Evolutionary conservation across 2,329 filamentous ascomycete species (phyloP), one percentile per base, ranked within the genome.

Genomic region (Ceratocystis papillata): DNA sequence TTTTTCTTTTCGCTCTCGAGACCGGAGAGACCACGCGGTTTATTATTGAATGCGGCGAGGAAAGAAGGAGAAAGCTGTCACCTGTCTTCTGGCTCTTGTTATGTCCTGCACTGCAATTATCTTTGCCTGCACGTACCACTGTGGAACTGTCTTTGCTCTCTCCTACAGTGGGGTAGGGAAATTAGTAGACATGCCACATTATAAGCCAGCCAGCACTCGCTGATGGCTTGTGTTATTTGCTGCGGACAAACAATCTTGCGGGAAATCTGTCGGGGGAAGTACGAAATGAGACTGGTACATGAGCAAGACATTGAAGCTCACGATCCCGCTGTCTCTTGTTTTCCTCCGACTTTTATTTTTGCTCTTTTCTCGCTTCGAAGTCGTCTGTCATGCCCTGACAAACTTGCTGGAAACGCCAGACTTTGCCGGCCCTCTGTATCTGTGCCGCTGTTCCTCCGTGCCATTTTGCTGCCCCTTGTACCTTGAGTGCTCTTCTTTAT

Each of bases 331-430:
- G 22, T 17, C 48, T 4, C 48, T 53, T 12, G 3, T 25, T 15
- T 25, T 15, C 12, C 48, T 53, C 7, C 10, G 1, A 8, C 20
- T 53, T 25, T 25, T 25, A 12, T 25, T 50, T 25, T 53, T 53
- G 48, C 15, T 25, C 20, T 25, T 15, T 10, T 53, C 48, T 25
- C 33, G 33, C 33, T 37, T 37, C 33, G 33, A 12, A 37, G 33
- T 53, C 25, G 53, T 59, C 53, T 59, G 53, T 59, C 53, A 30
- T 59, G 53, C 53, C 53, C 53, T 59, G 53, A 59, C 53, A 33
- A 33, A 30, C 53, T 17, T 33, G 25, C 4, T 59, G 53, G 53
- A 20, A 37, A 53, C 44, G 20, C 15, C 44, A 64, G 44, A 20
- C 60, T 44, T 60, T 46, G 45, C 22, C 25, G 17, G 12, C 10